Base-by-base conservation (phyloP, 192 early-diverging fungal genomes). In the Backusella macrospora region DNA sequence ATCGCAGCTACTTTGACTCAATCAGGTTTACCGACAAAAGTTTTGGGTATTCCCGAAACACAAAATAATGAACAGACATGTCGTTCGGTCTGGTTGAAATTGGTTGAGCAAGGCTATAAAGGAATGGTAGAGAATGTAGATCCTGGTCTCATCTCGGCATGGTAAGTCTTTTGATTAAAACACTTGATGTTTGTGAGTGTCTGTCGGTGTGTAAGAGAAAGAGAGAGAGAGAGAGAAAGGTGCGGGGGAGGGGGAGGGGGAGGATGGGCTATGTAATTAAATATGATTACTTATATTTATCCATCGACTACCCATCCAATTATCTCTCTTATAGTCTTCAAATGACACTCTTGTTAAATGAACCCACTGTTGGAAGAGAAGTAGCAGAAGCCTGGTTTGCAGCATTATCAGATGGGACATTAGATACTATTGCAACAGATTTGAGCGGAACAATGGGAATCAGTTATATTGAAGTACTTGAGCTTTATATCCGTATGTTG, bases 351-450 rank as follows among this genome's bases (percentile, higher is more conserved):
- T 59, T 62, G 44, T 21, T 69, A 9, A 23, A 65, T 64, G 63
- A 65, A 16, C 62, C 64, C 34, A 43, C 16, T 6, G 76, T 78
- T 2, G 80, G 73, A 13, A 77, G 71, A 65, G 76, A 82, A 46
- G 44, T 78, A 26, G 76, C 71, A 34, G 80, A 82, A 45, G 47
- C 70, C 64, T 82, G 80, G 80, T 75, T 75, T 52, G 68, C 76
- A 0, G 42, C 40, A 59, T n/a, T 82, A 59, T 45, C 76, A 7
- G 80, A 82, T 40, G 9, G 42, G 13, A 72, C 65, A 6, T 13
- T 63, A 7, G 73, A 70, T 65, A 40, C 65, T 65, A 39, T 68
- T 18, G 66, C 66, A 26, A 29, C 15, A n/a, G 18, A 49, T 38
- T 55, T 42, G 26, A 65, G 47, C 15, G 62, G 67, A n/a, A 29